Evolutionary conservation across 495 filamentous ascomycete species (phyloP).

Genomic region (Trichoderma erinaceum): DNA sequence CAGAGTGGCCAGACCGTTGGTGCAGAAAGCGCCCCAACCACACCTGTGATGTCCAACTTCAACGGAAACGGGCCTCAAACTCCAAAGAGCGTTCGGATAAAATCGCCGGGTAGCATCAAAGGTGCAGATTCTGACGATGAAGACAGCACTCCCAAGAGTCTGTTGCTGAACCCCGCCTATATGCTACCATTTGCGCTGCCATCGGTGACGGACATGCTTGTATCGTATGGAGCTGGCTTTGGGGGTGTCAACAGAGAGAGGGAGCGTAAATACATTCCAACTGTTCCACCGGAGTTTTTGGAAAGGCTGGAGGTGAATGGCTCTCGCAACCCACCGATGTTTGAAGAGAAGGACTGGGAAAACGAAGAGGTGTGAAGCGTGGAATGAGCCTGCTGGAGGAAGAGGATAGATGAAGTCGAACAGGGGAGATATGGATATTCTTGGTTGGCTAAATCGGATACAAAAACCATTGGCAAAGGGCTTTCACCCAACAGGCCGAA

Average conservation of each 20-base stretch:
- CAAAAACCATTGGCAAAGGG: neutral
- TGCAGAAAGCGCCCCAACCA: constrained; percentile 31
- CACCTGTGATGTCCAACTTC: constrained; percentile 30
- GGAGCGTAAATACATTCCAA: constrained; percentile 94
- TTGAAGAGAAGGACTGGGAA: constrained; percentile 45
- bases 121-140: constrained; percentile 41
- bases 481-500: neutral
- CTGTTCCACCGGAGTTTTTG: constrained; percentile 87
- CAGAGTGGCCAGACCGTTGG: constrained; percentile 25
- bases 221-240: constrained; percentile 90
- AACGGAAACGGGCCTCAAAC: constrained; percentile 29
- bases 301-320: constrained; percentile 70
- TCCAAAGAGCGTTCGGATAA: constrained; percentile 28
- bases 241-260: constrained; percentile 87
- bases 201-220: constrained; percentile 93
- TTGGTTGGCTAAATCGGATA: neutral
- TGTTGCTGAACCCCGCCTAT: constrained; percentile 81
- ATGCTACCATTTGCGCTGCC: constrained; percentile 94
- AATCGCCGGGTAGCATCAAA: neutral
- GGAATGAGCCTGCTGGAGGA: neutral
- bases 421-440: neutral
- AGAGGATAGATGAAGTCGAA: neutral
- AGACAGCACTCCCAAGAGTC: constrained; percentile 55
- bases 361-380: constrained; percentile 39
- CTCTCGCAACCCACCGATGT: constrained; percentile 32